Conservation (phyloP, 306 rosid species). For the Heteromeles arbutifolia region DNA sequence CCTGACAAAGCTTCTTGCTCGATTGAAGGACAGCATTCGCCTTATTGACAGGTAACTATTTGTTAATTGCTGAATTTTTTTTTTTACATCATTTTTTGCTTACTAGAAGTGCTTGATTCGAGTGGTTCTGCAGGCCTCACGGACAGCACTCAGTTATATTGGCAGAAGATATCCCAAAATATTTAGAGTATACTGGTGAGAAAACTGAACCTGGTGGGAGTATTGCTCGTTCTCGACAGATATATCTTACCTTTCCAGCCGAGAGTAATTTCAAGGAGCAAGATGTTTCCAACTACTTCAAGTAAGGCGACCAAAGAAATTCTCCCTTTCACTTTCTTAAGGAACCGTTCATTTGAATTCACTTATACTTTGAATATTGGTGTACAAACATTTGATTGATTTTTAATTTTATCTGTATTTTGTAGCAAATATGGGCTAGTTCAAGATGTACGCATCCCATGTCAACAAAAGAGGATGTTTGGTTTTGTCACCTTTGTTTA, state of each 20-base stretch:
- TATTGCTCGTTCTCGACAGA: constrained; percentile 34
- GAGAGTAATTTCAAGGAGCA: constrained; percentile 39
- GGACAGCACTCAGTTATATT: constrained; percentile 41
- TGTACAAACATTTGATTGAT: neutral
- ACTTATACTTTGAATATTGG: neutral
- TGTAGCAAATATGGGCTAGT: constrained; percentile 48
- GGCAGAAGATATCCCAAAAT: constrained; percentile 35
- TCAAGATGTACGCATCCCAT: constrained; percentile 48
- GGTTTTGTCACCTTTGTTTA: constrained; percentile 32
- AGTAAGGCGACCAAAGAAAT: constrained; percentile 15
- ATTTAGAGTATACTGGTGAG: constrained; percentile 26
- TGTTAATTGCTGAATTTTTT: neutral
- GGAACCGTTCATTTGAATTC: neutral
- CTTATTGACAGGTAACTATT: constrained; percentile 36
- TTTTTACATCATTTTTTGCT: neutral
- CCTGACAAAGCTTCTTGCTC: constrained; percentile 42
- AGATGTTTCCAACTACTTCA: constrained; percentile 41
- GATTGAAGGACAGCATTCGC: constrained; percentile 34
- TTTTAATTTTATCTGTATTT: neutral
- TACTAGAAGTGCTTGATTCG: neutral
- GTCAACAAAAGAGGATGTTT: constrained; percentile 49
- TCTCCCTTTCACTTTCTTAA: too few species aligned
- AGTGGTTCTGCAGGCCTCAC: constrained; percentile 32
- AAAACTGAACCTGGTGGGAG: constrained; percentile 29
- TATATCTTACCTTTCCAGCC: constrained; percentile 48